Evolutionary conservation across 2,329 filamentous ascomycete genomes (phyloP).

Genomic region (Penicillium sp.): DNA sequence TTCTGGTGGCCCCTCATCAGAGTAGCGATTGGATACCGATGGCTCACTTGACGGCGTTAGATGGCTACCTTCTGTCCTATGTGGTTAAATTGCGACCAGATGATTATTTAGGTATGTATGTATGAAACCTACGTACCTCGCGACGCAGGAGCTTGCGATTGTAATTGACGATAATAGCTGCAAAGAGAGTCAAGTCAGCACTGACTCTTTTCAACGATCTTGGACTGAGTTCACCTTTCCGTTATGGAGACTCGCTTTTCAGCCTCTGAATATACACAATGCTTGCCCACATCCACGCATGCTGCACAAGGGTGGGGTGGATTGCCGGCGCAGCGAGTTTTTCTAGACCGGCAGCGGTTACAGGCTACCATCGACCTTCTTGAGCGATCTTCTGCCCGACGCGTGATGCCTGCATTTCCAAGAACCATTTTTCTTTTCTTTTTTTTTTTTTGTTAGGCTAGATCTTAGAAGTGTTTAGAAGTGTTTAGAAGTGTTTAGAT

Average conservation of each 20-base stretch:
- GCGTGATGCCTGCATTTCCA: conserved; percentile 16
- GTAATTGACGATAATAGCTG: conserved; percentile 37
- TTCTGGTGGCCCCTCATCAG: conserved; percentile 27
- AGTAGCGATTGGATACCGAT: conserved; percentile 18
- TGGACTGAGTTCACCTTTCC: conserved; percentile 30
- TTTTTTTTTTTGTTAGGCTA: not conserved
- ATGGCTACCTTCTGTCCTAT: not conserved
- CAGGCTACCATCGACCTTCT: conserved; percentile 35
- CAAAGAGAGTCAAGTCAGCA: conserved; percentile 10
- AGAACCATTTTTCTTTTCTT: conserved; percentile 13
- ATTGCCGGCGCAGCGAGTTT: conserved; percentile 38
- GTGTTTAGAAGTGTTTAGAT: not conserved
- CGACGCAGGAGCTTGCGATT: conserved; percentile 29
- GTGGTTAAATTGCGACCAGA: not conserved
- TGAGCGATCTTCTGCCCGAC: conserved; percentile 22
- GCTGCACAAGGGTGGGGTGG: conserved; percentile 38
- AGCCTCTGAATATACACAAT: conserved; percentile 39
- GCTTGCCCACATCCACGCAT: conserved; percentile 33
- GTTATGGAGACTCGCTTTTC: conserved; percentile 39
- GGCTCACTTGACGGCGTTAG: conserved; percentile 12
- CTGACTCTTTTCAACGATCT: not conserved
- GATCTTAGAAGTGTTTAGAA: not conserved
- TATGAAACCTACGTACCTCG: conserved; percentile 20
- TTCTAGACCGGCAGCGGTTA: conserved; percentile 40
- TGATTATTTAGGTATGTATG: not conserved